Conservation (phyloP, 2,329 filamentous ascomycete species). For the Elsinoe batatas region DNA sequence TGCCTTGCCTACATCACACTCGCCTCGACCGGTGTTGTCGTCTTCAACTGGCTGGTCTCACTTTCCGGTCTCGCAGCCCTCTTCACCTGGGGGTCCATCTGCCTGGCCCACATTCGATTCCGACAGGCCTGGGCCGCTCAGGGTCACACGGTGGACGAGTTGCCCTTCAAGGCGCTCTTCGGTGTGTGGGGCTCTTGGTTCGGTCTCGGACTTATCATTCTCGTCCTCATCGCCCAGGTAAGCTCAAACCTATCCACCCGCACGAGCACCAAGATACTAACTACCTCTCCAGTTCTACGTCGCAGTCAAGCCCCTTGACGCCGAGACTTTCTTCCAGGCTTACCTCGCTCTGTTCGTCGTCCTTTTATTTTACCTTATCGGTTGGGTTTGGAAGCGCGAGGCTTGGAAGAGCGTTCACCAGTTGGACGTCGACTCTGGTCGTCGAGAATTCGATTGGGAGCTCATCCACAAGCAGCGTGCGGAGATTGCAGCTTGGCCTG, state of each 20-base stretch:
- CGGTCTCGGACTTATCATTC: conserved; percentile 19
- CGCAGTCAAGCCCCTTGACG: conserved; percentile 36
- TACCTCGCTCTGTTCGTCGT: conserved; percentile 47
- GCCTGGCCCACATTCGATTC: conserved; percentile 62
- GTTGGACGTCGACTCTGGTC: conserved; percentile 58
- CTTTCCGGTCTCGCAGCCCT: conserved; percentile 61
- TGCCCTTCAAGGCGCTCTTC: conserved; percentile 38
- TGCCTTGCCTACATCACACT: conserved; percentile 32
- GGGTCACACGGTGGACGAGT: conserved; percentile 41
- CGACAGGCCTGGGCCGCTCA: conserved; percentile 53
- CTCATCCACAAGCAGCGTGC: conserved; percentile 47
- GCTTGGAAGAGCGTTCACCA: conserved; percentile 49
- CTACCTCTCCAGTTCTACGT: conserved; percentile 35
- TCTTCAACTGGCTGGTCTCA: conserved; percentile 49
- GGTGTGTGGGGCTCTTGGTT: conserved; percentile 21
- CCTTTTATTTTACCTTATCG: conserved; percentile 42
- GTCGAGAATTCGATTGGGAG: conserved; percentile 57
- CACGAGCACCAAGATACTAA: not conserved
- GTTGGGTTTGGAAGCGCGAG: conserved; percentile 56
- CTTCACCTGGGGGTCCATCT: conserved; percentile 61
- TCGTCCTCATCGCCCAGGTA: conserved; percentile 20
- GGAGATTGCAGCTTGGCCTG: conserved; percentile 42
- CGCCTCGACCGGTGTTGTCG: conserved; percentile 26
- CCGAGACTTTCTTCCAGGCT: conserved; percentile 44
- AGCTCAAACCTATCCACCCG: not conserved